phyloP scores from a whole-genome alignment of 1,139 yeast species.

The Zygotorulaspora mrakii region DNA sequence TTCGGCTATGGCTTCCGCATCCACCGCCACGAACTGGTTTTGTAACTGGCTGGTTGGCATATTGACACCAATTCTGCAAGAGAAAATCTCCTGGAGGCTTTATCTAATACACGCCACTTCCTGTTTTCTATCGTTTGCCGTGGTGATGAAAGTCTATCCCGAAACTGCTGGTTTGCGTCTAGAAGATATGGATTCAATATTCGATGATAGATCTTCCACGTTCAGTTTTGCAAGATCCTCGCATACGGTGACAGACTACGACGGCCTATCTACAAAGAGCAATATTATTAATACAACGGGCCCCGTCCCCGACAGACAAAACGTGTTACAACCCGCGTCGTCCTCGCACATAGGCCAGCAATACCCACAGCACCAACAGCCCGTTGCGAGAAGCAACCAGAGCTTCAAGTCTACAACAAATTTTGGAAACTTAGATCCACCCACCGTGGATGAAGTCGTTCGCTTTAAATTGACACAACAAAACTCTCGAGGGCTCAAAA shows the following conservation, averaged over 20 bases:
- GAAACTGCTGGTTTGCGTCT: conserved; percentile 86
- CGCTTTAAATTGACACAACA: conserved; percentile 18
- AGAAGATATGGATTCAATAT: conserved; percentile 83
- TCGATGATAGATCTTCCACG: conserved; percentile 57
- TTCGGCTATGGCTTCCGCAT: conserved; percentile 85
- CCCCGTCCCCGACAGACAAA: conserved; percentile 39
- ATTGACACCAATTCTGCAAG: conserved; percentile 82
- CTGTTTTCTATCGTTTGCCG: conserved; percentile 66
- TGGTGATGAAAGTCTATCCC: conserved; percentile 70
- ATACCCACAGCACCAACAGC: not conserved
- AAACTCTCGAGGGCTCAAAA: conserved; percentile 13
- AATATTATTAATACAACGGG: conserved; percentile 31
- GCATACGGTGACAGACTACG: conserved; percentile 22
- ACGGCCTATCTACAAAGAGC: conserved; percentile 17
- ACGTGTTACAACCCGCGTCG: conserved; percentile 12
- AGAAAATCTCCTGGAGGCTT: conserved; percentile 70
- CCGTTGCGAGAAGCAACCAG: conserved; percentile 16
- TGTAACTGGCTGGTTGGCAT: conserved; percentile 91
- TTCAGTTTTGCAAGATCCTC: conserved; percentile 29
- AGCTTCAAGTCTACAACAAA: conserved; percentile 16
- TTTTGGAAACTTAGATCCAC: conserved; percentile 20
- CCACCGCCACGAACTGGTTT: conserved; percentile 94
- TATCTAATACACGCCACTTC: conserved; percentile 78
- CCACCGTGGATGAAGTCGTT: conserved; percentile 22
- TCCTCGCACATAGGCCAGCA: conserved; percentile 1